Conservation (phyloP, 176 grass and related monocot species). For the Urochloa ruziziensis region DNA sequence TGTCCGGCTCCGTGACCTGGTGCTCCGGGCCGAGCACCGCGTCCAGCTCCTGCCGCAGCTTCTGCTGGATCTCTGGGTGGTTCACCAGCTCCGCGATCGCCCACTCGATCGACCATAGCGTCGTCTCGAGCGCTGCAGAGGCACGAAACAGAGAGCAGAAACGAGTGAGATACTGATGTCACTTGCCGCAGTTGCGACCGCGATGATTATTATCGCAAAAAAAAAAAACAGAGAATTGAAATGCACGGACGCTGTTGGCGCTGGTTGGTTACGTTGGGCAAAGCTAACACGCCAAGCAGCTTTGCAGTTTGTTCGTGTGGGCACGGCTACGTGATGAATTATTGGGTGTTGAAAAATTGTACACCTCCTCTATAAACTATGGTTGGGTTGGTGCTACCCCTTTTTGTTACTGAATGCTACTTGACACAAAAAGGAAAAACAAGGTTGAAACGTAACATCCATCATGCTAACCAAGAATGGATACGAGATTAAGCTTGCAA, state of each 20-base stretch:
- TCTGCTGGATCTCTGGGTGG: constrained; percentile 75
- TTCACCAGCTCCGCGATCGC: constrained; percentile 95
- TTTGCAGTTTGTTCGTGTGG: background rate
- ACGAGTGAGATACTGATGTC: background rate
- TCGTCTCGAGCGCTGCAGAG: constrained; percentile 90
- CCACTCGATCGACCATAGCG: constrained; percentile 98
- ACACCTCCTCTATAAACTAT: too few relatives aligned
- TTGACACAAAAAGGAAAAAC: background rate
- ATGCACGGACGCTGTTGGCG: background rate
- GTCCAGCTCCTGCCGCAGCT: constrained; percentile 66
- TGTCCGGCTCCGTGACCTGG: constrained; percentile 76
- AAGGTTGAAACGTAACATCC: background rate
- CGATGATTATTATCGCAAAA: too few relatives aligned
- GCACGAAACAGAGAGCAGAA: constrained; percentile 21
- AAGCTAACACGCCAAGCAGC: background rate
- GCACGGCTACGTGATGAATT: background rate
- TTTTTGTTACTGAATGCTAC: background rate
- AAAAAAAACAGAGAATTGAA: background rate
- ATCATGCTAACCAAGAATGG: background rate
- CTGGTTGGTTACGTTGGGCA: too few relatives aligned
- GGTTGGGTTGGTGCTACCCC: too few relatives aligned
- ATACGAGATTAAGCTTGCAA: background rate
- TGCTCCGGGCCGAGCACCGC: constrained; percentile 34
- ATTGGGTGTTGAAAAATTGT: background rate
- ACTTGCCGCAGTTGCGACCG: background rate